phyloP scores from a whole-genome alignment of 2,329 filamentous ascomycete species.

The Corynespora cassiicola region DNA sequence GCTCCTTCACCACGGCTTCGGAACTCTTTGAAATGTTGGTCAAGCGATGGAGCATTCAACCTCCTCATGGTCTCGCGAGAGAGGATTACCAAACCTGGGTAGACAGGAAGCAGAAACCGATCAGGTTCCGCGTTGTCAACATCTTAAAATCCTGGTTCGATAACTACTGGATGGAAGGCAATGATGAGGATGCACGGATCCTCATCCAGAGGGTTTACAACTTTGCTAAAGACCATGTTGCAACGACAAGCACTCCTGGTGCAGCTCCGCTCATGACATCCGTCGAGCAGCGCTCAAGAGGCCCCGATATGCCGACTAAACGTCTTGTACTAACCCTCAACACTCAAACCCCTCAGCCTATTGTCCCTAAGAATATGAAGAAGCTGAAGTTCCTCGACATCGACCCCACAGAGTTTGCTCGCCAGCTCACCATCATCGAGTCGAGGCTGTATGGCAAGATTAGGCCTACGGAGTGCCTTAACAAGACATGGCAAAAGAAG shows the following conservation, averaged over 20 bases:
- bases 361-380: slow-evolving; percentile 99
- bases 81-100: slow-evolving; percentile 86
- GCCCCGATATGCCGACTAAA: slow-evolving; percentile 86
- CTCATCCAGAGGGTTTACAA: slow-evolving; percentile 87
- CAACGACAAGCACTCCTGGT: slow-evolving; percentile 90
- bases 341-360: slow-evolving; percentile 81
- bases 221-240: slow-evolving; percentile 91
- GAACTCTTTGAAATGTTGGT: slow-evolving; percentile 94
- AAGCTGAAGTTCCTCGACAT: slow-evolving; percentile 99
- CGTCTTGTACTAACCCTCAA: slow-evolving; percentile 86
- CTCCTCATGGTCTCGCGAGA: slow-evolving; percentile 78
- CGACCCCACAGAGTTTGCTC: slow-evolving; percentile 93
- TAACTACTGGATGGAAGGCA: slow-evolving; percentile 97
- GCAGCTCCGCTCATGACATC: slow-evolving; percentile 83
- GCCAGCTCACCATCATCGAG: slow-evolving; percentile 96
- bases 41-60: slow-evolving; percentile 89
- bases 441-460: slow-evolving; percentile 95
- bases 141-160: slow-evolving; percentile 99
- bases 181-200: slow-evolving; percentile 80
- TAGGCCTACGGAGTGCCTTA: slow-evolving; percentile 92
- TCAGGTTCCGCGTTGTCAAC: slow-evolving; percentile 94
- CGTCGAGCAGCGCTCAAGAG: slow-evolving; percentile 85
- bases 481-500: slow-evolving; percentile 99
- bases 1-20: slow-evolving; percentile 88
- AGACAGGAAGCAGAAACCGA: slow-evolving; percentile 93